Base-by-base conservation (phyloP, 2,329 filamentous ascomycete species). In the Neofusicoccum sp. region DNA sequence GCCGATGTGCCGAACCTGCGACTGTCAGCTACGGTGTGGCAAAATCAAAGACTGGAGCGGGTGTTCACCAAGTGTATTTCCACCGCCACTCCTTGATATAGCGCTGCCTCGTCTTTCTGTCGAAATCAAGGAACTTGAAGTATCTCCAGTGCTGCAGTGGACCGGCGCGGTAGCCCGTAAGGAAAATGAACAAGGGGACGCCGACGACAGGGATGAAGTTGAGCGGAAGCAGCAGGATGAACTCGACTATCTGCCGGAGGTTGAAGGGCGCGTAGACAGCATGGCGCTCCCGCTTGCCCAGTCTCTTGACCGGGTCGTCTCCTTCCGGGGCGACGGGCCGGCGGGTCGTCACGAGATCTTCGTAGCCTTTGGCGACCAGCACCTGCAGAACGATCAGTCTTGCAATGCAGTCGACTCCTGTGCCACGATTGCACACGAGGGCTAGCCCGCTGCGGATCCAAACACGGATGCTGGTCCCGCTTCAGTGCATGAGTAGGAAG, bases 121-220 rank as follows among this genome's bases (percentile, higher is more conserved):
- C 85, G 67, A 96, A 82, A 0, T 89, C 91, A 44, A 88, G 83
- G 54, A 99, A 81, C 70, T 93, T 86, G 74, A 93, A 97, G 82
- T 95, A 97, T 64, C 95, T 84, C 81, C 93, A 95, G 70, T 97
- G 93, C 62, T 95, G 89, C 33, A 98, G 85, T 36, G 94, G 95
- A 0, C 95, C 94, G 4, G 92, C 87, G 31, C 94, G 84, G 50
- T 93, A 92, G 1, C 94, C 95, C 0, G 93, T 97, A 67, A 97
- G 84, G 62, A 97, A 77, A 65, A 99, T 84, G 74, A 97, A 99
- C 66, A 95, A 83, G 0, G 92, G 91, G 0, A 90, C 90, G 14
- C 94, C 94, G 12, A 92, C 85, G 50, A 89, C 86, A 0, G 94
- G 94, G 14, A 98, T 85, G 28, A 99, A 86, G 74, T 96, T 98